Conservation (phyloP, 148 eudicot species). For the Polygonum maritimum region DNA sequence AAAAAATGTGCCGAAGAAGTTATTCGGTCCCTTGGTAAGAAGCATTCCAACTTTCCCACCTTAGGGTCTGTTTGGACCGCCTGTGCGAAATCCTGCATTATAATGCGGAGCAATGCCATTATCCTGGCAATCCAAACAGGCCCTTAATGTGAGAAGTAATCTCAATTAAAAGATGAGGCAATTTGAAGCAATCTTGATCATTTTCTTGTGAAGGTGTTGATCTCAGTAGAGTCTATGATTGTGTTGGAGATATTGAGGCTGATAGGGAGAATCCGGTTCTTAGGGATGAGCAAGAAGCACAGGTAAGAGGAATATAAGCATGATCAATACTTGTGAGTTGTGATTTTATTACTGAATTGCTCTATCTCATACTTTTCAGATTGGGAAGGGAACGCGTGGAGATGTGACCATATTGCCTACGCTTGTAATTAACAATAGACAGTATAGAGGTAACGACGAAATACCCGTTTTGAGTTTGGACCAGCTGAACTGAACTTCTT, state of each 20-base stretch:
- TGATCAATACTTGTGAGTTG: not conserved
- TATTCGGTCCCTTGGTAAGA: conserved; percentile 70
- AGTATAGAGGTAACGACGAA: conserved; percentile 62
- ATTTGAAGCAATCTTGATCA: not conserved
- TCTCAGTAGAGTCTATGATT: conserved; percentile 47
- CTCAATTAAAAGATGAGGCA: not conserved
- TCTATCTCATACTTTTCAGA: conserved; percentile 28
- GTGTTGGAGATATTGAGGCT: conserved; percentile 58
- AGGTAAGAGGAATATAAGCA: conserved; percentile 23
- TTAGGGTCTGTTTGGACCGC: too few species aligned
- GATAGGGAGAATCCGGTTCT: conserved; percentile 66
- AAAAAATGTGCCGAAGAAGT: conserved; percentile 77
- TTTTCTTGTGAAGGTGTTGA: conserved; percentile 40
- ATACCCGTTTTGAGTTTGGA: conserved; percentile 1
- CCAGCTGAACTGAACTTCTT: not conserved
- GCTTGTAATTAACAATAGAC: conserved; percentile 75
- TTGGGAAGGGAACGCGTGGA: conserved; percentile 82
- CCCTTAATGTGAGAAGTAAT: not conserved
- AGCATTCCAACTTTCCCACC: too few species aligned
- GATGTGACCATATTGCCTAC: conserved; percentile 98
- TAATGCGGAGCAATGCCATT: too few species aligned
- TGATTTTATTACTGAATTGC: not conserved
- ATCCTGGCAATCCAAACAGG: not conserved
- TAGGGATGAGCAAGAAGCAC: conserved; percentile 66
- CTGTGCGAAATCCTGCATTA: too few species aligned